Evolutionary conservation across 148 eudicot species (phyloP).

Genomic region (Rhododendron williamsianum): DNA sequence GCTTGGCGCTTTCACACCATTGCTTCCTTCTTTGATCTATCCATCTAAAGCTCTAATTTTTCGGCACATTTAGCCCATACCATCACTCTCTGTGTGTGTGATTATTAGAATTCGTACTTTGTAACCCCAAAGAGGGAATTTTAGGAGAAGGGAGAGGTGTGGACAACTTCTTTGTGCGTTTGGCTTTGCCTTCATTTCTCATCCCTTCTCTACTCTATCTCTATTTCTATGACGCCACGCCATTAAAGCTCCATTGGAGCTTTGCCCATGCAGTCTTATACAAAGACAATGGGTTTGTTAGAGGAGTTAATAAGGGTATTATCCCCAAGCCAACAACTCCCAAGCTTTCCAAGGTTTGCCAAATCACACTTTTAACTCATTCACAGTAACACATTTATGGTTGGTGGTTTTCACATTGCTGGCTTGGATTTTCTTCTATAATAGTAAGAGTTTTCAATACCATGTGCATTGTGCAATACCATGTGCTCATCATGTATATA

Average conservation of each 20-base stretch:
- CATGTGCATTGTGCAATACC: neutral
- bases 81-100: no score
- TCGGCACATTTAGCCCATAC: no score
- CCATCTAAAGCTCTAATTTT: no score
- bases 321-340: slow-evolving; percentile 9
- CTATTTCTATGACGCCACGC: neutral
- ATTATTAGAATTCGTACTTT: no score
- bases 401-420: slow-evolving; percentile 7
- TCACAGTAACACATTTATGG: neutral
- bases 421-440: slow-evolving; percentile 10
- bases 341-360: slow-evolving; percentile 2
- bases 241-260: slow-evolving; percentile 7
- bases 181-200: neutral
- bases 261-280: slow-evolving; percentile 1
- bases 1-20: no score
- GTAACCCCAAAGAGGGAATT: neutral
- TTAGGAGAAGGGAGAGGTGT: neutral
- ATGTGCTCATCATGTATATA: neutral
- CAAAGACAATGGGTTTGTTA: neutral
- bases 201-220: neutral
- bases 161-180: neutral
- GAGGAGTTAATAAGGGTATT: neutral
- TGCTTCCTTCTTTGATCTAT: no score
- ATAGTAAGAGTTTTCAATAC: neutral
- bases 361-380: neutral